Evolutionary conservation across 1,284 basidiomycete species (phyloP).

Genomic region (Amylostereum chailletii): DNA sequence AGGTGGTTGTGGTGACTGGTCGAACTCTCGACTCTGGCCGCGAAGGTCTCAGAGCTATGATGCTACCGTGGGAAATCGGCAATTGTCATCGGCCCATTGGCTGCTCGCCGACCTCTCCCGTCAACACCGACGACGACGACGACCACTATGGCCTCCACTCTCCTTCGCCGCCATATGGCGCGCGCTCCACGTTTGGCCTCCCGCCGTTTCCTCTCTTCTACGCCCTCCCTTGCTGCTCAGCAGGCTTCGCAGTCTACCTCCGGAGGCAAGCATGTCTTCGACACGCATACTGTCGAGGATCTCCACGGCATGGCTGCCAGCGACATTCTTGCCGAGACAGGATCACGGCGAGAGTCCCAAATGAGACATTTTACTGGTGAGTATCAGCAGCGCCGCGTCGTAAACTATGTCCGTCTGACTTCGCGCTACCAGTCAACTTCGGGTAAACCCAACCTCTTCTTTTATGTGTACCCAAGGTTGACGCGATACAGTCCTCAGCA

Average conservation of each 20-base stretch:
- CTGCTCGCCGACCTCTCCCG: too few species aligned
- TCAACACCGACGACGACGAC: too few species aligned
- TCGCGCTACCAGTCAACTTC: slow-evolving; percentile 66
- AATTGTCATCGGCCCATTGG: background rate
- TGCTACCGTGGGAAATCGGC: too few species aligned
- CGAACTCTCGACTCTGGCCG: too few species aligned
- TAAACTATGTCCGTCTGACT: slow-evolving; percentile 4
- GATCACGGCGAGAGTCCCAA: slow-evolving; percentile 66
- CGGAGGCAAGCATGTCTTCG: slow-evolving; percentile 39
- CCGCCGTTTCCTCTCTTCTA: slow-evolving; percentile 13
- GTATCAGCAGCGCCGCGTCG: slow-evolving; percentile 19
- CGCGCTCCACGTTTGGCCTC: slow-evolving; percentile 18
- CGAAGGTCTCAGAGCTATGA: too few species aligned
- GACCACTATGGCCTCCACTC: slow-evolving; percentile 34
- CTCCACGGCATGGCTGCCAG: slow-evolving; percentile 70
- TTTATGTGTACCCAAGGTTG: background rate
- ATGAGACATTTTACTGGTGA: slow-evolving; percentile 89
- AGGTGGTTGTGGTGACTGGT: too few species aligned
- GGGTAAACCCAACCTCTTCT: slow-evolving; percentile 43
- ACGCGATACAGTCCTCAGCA: slow-evolving; percentile 72
- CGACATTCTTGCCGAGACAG: slow-evolving; percentile 73
- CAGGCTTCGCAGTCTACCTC: slow-evolving; percentile 12
- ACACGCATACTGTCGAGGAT: slow-evolving; percentile 72
- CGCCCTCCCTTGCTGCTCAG: slow-evolving; percentile 16
- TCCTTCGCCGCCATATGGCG: slow-evolving; percentile 38